Evolutionary conservation across 805 yeast genomes (phyloP).

Genomic region (Alloascoidea hylecoeti): DNA sequence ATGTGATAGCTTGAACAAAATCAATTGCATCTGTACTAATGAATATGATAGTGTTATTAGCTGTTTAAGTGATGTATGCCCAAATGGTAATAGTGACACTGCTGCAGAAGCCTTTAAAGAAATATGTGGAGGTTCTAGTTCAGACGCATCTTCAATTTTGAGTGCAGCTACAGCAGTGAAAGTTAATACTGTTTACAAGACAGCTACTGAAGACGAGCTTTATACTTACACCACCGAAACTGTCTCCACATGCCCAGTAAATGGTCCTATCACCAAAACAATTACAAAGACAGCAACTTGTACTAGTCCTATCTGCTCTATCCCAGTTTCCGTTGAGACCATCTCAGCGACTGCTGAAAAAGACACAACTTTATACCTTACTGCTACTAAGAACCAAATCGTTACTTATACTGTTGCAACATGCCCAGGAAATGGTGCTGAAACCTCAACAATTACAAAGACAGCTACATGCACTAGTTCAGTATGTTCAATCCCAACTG

Average conservation of each 20-base stretch:
- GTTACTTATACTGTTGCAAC: too few species aligned
- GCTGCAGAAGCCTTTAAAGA: conserved; percentile 48
- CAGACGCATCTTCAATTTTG: conserved; percentile 1
- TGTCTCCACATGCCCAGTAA: not conserved
- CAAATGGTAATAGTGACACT: conserved; percentile 37
- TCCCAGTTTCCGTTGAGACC: not conserved
- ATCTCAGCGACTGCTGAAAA: too few species aligned
- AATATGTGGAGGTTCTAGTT: conserved; percentile 21
- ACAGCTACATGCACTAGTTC: too few species aligned
- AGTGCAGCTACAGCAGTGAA: not conserved
- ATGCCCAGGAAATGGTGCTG: too few species aligned
- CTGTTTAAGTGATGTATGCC: conserved; percentile 62
- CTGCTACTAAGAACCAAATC: too few species aligned
- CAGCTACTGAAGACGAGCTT: not conserved
- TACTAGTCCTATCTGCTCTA: not conserved
- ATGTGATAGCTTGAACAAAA: conserved; percentile 43
- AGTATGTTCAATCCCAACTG: not conserved
- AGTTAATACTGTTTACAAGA: not conserved
- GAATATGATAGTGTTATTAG: conserved; percentile 36
- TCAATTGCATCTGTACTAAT: conserved; percentile 49
- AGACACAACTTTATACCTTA: too few species aligned
- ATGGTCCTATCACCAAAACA: not conserved
- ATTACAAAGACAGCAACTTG: not conserved
- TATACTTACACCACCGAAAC: not conserved
- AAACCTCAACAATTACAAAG: too few species aligned